Evolutionary conservation across 2,329 filamentous ascomycete species (phyloP).

Genomic region (Sporothrix globosa): DNA sequence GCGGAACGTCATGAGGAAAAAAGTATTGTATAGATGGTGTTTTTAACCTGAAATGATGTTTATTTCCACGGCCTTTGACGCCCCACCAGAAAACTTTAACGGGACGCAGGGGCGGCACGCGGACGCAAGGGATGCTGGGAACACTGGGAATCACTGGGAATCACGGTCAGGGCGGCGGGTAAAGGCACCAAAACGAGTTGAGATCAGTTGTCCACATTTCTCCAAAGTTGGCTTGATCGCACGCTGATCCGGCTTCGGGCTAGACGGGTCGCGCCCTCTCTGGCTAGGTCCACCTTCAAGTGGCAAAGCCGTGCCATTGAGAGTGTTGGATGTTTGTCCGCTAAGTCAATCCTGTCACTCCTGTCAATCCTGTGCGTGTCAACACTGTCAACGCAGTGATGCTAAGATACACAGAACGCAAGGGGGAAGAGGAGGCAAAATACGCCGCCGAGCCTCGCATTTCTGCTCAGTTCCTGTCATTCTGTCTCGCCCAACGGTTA

Average conservation of each 20-base stretch:
- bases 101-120: slow-evolving; percentile 11
- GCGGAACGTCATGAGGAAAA: background rate
- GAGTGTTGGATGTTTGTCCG: background rate
- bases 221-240: background rate
- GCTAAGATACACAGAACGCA: slow-evolving; percentile 1
- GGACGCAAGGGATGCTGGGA: slow-evolving; percentile 3
- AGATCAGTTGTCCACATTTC: slow-evolving; percentile 2
- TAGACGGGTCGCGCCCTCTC: slow-evolving; percentile 23
- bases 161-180: slow-evolving; percentile 17
- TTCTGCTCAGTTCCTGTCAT: background rate
- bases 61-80: background rate
- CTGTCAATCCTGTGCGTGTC: background rate
- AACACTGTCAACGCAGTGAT: background rate
- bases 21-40: background rate
- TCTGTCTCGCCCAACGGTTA: slow-evolving; percentile 12
- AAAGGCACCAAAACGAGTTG: slow-evolving; percentile 21
- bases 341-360: no score
- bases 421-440: background rate
- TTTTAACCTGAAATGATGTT: background rate
- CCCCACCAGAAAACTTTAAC: background rate
- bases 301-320: background rate
- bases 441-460: no score
- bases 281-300: background rate
- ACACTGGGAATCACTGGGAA: background rate
- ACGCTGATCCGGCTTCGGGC: slow-evolving; percentile 28